phyloP scores from a whole-genome alignment of 176 grass and related monocot species.

The Urochloa ruziziensis region DNA sequence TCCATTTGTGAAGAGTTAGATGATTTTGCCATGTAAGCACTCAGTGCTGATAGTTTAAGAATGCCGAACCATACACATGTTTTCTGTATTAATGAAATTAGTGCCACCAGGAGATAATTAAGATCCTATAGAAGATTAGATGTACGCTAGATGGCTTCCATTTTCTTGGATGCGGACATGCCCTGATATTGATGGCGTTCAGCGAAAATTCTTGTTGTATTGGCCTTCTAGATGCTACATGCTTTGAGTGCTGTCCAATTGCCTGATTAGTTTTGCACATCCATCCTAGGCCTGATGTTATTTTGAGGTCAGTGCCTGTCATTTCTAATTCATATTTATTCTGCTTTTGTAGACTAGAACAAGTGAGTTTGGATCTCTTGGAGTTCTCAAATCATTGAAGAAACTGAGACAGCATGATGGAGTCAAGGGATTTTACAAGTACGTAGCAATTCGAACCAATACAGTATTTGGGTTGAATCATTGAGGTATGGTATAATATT shows the following conservation, averaged over 20 bases:
- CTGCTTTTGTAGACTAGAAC: conserved; percentile 67
- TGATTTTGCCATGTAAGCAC: neutral
- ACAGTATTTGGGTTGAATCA: neutral
- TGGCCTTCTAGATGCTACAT: neutral
- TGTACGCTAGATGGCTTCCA: neutral
- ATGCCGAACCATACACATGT: neutral
- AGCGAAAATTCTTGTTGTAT: neutral
- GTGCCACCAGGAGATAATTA: neutral
- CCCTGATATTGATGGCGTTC: neutral
- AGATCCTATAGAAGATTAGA: neutral
- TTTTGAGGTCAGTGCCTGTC: conserved; percentile 2
- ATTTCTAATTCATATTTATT: conserved; percentile 26
- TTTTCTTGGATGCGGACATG: neutral
- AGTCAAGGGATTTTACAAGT: conserved; percentile 90
- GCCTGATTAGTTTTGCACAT: conserved; percentile 6
- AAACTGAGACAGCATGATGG: conserved; percentile 82
- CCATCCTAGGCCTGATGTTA: neutral
- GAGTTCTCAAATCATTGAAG: conserved; percentile 71
- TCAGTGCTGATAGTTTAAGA: neutral
- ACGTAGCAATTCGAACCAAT: conserved; percentile 27
- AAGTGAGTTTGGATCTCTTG: conserved; percentile 80
- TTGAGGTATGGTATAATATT: neutral
- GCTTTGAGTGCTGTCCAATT: neutral
- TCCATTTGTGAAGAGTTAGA: neutral
- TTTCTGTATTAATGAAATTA: neutral